These are phyloP conservation scores for Phaeoacremonium minimum DNA, from an alignment of 2,329 filamentous ascomycete species.

Conservation along the genomic window DNA sequence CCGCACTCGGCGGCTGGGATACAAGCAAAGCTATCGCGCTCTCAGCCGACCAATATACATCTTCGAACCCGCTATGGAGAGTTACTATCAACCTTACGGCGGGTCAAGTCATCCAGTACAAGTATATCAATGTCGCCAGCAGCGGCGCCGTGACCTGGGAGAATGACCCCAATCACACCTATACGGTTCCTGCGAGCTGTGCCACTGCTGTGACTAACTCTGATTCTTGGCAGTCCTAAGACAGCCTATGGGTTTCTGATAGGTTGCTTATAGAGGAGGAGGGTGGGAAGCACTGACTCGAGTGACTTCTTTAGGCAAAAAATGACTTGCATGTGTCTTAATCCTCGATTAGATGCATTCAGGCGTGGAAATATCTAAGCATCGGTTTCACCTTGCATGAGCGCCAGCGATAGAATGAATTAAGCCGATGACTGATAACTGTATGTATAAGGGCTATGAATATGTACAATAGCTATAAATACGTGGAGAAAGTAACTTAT, in stretches of 20 bases:
- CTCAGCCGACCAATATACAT: conserved; percentile 42
- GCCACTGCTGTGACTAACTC: conserved; percentile 13
- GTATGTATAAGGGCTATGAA: no score
- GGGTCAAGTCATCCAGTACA: conserved; percentile 44
- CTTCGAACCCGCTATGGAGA: conserved; percentile 44
- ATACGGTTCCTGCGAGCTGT: conserved; percentile 18
- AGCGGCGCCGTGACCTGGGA: conserved; percentile 50
- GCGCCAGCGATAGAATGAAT: no score
- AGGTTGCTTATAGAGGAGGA: no score
- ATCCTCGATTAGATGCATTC: no score
- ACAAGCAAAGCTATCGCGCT: conserved; percentile 37
- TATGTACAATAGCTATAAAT: no score
- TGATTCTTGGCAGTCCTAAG: conserved; percentile 18
- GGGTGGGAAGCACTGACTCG: no score
- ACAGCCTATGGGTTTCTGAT: no score
- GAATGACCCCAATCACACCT: conserved; percentile 31
- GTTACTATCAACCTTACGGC: conserved; percentile 39
- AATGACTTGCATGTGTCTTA: no score
- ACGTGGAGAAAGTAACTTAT: neutral
- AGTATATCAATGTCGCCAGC: conserved; percentile 46
- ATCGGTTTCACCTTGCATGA: no score
- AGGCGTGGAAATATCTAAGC: no score
- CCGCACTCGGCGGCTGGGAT: conserved; percentile 46
- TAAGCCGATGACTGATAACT: no score
- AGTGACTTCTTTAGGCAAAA: no score